These are phyloP conservation scores for Aspergillus haitiensis DNA, from an alignment of 495 filamentous ascomycete species.

Conservation along the genomic window DNA sequence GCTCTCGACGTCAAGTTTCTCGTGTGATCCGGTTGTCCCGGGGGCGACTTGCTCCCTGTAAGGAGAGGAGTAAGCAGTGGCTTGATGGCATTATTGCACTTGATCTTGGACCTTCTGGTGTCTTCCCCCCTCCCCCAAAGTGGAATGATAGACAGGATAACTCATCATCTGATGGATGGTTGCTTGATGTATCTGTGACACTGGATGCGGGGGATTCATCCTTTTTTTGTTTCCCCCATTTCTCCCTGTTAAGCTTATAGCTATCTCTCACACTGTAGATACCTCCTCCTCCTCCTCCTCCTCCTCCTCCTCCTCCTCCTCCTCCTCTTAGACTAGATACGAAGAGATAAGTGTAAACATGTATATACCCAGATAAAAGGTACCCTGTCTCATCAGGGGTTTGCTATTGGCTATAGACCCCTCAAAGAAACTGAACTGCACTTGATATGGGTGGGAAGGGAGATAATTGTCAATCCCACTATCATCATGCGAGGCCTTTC, in stretches of 20 bases:
- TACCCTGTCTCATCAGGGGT: too few species aligned
- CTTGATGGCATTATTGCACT: too few species aligned
- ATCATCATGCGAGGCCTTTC: slow-evolving; percentile 13
- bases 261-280: too few species aligned
- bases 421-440: too few species aligned
- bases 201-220: slow-evolving; percentile 15
- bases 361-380: too few species aligned
- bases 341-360: too few species aligned
- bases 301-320: too few species aligned
- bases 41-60: slow-evolving; percentile 1
- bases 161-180: slow-evolving; percentile 10
- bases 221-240: neutral
- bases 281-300: too few species aligned
- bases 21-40: slow-evolving; percentile 36
- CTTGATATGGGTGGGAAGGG: neutral
- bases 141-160: slow-evolving; percentile 14
- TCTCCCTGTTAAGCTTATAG: too few species aligned
- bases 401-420: too few species aligned
- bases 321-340: too few species aligned
- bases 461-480: neutral
- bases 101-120: neutral
- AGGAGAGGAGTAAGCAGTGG: neutral
- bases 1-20: slow-evolving; percentile 39
- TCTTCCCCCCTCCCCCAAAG: neutral
- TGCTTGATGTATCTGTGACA: slow-evolving; percentile 7